Conservation (phyloP, 2,329 filamentous ascomycete genomes). For the Calonectria naviculata region DNA sequence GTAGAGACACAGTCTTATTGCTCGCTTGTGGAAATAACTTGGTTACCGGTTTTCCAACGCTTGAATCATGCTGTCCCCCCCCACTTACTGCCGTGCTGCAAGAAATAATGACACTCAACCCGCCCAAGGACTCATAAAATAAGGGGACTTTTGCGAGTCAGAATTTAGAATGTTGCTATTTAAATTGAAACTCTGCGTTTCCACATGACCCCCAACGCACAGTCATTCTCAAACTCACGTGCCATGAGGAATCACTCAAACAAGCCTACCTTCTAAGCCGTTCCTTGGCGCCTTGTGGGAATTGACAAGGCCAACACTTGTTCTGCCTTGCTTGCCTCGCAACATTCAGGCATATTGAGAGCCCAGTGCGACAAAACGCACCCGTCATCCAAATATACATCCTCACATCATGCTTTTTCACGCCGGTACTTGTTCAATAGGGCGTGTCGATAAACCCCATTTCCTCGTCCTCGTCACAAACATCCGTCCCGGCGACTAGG, state of each 20-base stretch:
- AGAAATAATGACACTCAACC: neutral
- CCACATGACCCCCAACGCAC: neutral
- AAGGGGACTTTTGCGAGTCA: neutral
- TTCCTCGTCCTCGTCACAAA: neutral
- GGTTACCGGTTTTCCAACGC: neutral
- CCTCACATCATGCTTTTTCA: neutral
- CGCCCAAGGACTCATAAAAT: neutral
- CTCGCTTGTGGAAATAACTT: neutral
- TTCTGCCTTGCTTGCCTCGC: neutral
- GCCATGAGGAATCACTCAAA: neutral
- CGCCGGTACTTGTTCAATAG: conserved; percentile 1
- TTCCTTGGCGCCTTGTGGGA: neutral
- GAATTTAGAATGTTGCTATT: neutral
- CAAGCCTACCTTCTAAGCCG: neutral
- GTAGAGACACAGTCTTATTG: neutral
- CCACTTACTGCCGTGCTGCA: neutral
- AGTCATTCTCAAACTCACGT: neutral
- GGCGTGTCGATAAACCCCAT: conserved; percentile 30
- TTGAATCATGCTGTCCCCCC: too few species aligned
- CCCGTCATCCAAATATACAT: neutral
- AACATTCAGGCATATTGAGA: neutral
- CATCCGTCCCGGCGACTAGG: neutral
- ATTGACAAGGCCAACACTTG: neutral
- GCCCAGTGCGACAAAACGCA: conserved; percentile 23
- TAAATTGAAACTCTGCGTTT: neutral